Base-by-base conservation (phyloP, 495 filamentous ascomycete genomes). In the Cenococcum geophilum region DNA sequence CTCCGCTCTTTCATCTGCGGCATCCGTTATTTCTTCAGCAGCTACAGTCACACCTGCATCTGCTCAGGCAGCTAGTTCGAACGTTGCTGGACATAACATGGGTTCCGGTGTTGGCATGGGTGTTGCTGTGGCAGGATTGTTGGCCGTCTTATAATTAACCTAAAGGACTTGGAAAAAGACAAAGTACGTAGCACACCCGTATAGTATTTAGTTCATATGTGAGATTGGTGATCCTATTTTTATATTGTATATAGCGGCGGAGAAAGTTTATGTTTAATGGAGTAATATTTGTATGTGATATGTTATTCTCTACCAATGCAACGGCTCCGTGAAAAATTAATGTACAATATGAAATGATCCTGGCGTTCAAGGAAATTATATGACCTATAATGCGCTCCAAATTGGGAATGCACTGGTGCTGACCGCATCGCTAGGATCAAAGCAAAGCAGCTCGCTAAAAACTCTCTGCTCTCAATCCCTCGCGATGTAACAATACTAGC, bases 11-110 rank as follows among this genome's bases (percentile, higher is more conserved):
- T 43, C 61, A 27, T 42, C 64, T 49, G 49, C 55, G 10, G 42
- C 71, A 10, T 71, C 71, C 9, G 27, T 47, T 34, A 51, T 66
- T 11, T 62, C 64, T 18, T 56, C 69, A 55, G 67, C 67, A 50
- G 37, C 48, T 20, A 36, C 61, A n/a, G 47, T 27, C 51, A 25
- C 32, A 21, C 35, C 61, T 36, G 8, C 67, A 32, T 20, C 63
- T 22, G 27, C 49, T 36, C 47, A 49, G 37, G 55, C 63, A 34
- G 40, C 55, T 22, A 45, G 32, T 20, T 56, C 59, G 27, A 64
- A 47, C 34, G 66, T 57, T 45, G 55, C 60, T 11, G 14, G 59
- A 18, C 55, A 63, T 18, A 65, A 59, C 23, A 55, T 56, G 12
- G 58, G 57, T 40, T 23, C 59, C 18, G 64, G 58, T n/a, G 40